phyloP scores from a whole-genome alignment of 1,284 basidiomycete genomes.

The Grifola frondosa region DNA sequence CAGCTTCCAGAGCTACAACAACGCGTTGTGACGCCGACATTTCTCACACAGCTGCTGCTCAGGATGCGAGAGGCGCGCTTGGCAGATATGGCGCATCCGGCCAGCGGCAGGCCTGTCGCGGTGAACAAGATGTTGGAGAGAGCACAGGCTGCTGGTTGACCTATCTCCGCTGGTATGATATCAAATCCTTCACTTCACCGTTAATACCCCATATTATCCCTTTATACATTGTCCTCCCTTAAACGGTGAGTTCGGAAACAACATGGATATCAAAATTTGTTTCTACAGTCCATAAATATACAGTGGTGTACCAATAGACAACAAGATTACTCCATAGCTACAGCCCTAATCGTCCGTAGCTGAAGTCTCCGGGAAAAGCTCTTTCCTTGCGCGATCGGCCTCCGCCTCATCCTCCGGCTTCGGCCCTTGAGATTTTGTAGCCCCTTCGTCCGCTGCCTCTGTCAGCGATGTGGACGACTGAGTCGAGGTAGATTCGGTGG shows the following conservation, averaged over 20 bases:
- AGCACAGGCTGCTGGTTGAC: slow-evolving; percentile 57
- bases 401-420: slow-evolving; percentile 30
- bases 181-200: too few relatives aligned
- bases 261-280: too few relatives aligned
- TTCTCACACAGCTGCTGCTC: slow-evolving; percentile 53
- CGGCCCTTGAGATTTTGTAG: slow-evolving; percentile 15
- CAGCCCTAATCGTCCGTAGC: slow-evolving; percentile 2
- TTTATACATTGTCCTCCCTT: too few relatives aligned
- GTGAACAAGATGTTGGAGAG: slow-evolving; percentile 71
- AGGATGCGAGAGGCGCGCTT: slow-evolving; percentile 70
- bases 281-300: slow-evolving; percentile 11
- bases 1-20: slow-evolving; percentile 29
- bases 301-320: slow-evolving; percentile 9
- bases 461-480: not conserved
- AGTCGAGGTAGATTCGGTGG: not conserved
- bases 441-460: slow-evolving; percentile 3
- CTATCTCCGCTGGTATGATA: not conserved
- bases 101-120: slow-evolving; percentile 46
- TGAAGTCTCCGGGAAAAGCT: slow-evolving; percentile 31
- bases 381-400: slow-evolving; percentile 33
- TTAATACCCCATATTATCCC: too few relatives aligned
- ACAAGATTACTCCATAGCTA: too few relatives aligned
- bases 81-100: slow-evolving; percentile 57
- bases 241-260: too few relatives aligned
- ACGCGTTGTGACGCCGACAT: slow-evolving; percentile 48